phyloP scores from a whole-genome alignment of 257 asterid species.

The Nicotiana benthamiana region DNA sequence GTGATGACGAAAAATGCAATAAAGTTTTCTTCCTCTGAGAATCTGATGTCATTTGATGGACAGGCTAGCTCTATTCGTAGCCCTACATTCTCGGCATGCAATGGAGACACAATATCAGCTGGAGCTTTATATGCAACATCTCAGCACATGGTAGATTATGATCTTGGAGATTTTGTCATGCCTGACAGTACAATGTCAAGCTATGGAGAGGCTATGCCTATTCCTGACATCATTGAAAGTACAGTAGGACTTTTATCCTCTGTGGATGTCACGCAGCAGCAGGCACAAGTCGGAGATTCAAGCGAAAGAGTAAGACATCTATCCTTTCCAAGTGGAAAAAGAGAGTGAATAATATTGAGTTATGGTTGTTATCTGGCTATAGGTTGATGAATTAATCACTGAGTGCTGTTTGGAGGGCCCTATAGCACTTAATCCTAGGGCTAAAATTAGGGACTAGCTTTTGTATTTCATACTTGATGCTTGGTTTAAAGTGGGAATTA shows the following conservation, averaged over 20 bases:
- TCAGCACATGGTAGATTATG: slow-evolving; percentile 7
- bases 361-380: not conserved
- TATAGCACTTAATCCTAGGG: not conserved
- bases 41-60: slow-evolving; percentile 54
- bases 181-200: slow-evolving; percentile 19
- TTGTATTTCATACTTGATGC: not conserved
- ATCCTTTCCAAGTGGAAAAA: not conserved
- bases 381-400: not conserved
- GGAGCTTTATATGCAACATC: slow-evolving; percentile 9
- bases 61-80: slow-evolving; percentile 54
- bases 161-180: slow-evolving; percentile 19
- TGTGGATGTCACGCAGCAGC: slow-evolving; percentile 14
- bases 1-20: slow-evolving; percentile 49
- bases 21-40: slow-evolving; percentile 87
- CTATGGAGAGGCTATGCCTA: slow-evolving; percentile 16
- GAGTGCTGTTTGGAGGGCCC: not conserved
- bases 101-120: slow-evolving; percentile 11
- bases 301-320: slow-evolving; percentile 34
- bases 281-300: slow-evolving; percentile 15
- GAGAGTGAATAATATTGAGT: not conserved
- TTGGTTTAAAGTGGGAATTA: not conserved
- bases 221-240: slow-evolving; percentile 13
- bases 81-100: slow-evolving; percentile 44
- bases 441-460: not conserved
- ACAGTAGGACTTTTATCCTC: slow-evolving; percentile 28